Evolutionary conservation across 441 rosid species (phyloP).

Genomic region (Raphanus hybrid): DNA sequence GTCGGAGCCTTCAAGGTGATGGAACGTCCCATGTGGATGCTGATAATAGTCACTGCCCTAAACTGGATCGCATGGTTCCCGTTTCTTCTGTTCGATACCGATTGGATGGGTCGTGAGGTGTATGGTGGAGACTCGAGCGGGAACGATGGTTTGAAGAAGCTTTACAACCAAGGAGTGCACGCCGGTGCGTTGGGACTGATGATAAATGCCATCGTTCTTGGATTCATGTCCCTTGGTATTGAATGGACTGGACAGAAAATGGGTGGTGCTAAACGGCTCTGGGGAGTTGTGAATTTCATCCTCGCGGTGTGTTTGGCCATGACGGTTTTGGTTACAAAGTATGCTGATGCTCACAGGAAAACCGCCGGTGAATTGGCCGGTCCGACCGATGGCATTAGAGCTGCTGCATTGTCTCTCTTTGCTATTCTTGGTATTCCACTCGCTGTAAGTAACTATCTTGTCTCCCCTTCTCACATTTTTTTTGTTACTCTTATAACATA

Average conservation of each 20-base stretch:
- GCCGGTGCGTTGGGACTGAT: conserved; percentile 73
- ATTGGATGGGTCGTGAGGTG: conserved; percentile 89
- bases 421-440: conserved; percentile 68
- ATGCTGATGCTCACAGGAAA: conserved; percentile 50
- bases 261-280: conserved; percentile 66
- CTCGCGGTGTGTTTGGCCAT: conserved; percentile 54
- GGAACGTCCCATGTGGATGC: conserved; percentile 69
- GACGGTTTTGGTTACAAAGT: conserved; percentile 58
- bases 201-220: conserved; percentile 69
- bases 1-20: conserved; percentile 51
- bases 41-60: conserved; percentile 66
- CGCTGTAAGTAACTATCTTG: conserved; percentile 49
- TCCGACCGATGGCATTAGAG: conserved; percentile 50
- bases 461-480: not conserved
- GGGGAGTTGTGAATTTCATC: conserved; percentile 70
- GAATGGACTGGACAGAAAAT: conserved; percentile 48
- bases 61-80: conserved; percentile 56
- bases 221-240: conserved; percentile 49
- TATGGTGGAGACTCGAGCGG: conserved; percentile 66
- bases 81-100: conserved; percentile 76
- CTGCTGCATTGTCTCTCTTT: conserved; percentile 62
- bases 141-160: not conserved
- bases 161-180: conserved; percentile 67
- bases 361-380: conserved; percentile 6
- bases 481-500: not conserved